Percentiles rank a stretch among this genome's conserved stretches.
Conservation (phyloP, 352 stramenopile genomes). For the Discostella stelligera region DNA sequence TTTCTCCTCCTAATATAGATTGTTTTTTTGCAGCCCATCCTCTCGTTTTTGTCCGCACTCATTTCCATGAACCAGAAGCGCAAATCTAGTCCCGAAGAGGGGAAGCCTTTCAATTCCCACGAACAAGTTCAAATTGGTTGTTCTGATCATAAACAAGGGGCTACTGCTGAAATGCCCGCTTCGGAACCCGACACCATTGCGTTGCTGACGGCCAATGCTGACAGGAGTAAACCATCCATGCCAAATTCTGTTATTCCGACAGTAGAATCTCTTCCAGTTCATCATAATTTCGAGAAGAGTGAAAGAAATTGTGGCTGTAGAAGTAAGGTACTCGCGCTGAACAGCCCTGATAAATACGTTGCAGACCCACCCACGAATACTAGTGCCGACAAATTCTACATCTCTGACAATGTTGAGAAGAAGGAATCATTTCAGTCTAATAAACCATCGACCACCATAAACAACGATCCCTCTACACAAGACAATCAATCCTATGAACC, state of each 20-base stretch:
- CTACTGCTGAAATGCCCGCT: neutral
- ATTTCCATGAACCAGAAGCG: conserved; percentile 1
- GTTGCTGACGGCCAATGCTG: neutral
- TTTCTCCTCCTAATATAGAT: neutral
- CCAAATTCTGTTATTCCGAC: neutral
- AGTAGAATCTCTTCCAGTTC: neutral
- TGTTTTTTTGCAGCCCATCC: neutral
- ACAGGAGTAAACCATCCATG: neutral
- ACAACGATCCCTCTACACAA: neutral
- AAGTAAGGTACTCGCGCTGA: conserved; percentile 2
- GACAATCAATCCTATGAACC: conserved; percentile 12
- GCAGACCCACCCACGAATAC: conserved; percentile 3
- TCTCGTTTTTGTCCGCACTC: neutral
- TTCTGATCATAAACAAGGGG: neutral
- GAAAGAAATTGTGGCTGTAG: neutral
- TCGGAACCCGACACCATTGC: neutral
- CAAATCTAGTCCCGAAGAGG: neutral
- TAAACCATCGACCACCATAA: conserved; percentile 3
- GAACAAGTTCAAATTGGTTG: conserved; percentile 1
- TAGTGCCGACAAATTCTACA: conserved; percentile 10
- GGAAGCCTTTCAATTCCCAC: neutral
- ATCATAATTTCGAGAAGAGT: neutral
- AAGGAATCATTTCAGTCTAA: neutral
- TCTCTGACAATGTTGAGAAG: conserved; percentile 4
- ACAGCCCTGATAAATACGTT: neutral